These are phyloP conservation scores for Populus tremula DNA, from an alignment of 345 rosid species.

Conservation along the genomic window DNA sequence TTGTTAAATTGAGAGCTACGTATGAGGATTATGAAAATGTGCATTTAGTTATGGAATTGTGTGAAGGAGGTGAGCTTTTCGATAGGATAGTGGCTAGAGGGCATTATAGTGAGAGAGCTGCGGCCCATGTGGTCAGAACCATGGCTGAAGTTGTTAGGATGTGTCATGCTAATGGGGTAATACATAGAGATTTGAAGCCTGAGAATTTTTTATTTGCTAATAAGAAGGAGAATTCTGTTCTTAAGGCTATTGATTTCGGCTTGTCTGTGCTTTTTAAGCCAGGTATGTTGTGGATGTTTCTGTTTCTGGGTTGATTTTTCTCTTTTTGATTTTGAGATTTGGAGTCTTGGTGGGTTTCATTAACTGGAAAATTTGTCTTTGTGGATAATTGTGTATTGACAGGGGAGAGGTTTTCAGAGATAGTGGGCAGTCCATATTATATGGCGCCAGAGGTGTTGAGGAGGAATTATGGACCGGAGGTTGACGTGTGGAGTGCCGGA, in stretches of 20 bases:
- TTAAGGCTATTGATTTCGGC: slow-evolving; percentile 93
- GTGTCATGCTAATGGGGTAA: slow-evolving; percentile 90
- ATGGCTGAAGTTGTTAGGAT: slow-evolving; percentile 84
- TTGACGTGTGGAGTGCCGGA: slow-evolving; percentile 95
- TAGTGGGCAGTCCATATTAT: slow-evolving; percentile 95
- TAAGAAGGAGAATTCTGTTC: slow-evolving; percentile 76
- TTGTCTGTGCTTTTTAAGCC: slow-evolving; percentile 84
- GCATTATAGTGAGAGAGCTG: slow-evolving; percentile 90
- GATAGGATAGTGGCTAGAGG: slow-evolving; percentile 96
- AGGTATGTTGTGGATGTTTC: slow-evolving; percentile 37
- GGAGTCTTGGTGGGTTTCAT: not conserved
- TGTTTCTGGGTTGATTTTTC: not conserved
- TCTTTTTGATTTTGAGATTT: not conserved
- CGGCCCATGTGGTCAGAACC: slow-evolving; percentile 74
- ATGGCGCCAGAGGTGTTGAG: slow-evolving; percentile 96
- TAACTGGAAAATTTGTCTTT: not conserved
- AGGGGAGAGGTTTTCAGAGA: slow-evolving; percentile 82
- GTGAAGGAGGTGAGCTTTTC: slow-evolving; percentile 94
- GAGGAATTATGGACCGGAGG: slow-evolving; percentile 85
- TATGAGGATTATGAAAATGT: slow-evolving; percentile 90
- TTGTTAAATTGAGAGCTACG: slow-evolving; percentile 87
- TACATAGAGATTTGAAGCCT: slow-evolving; percentile 94
- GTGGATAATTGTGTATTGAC: slow-evolving; percentile 10
- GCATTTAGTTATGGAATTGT: slow-evolving; percentile 91
- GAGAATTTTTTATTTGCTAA: slow-evolving; percentile 90